Percentiles rank a stretch among this genome's conserved stretches.
These are phyloP conservation scores for Dendrostoma leiphaemia DNA, from an alignment of 2,329 filamentous ascomycete species.

Conservation along the genomic window DNA sequence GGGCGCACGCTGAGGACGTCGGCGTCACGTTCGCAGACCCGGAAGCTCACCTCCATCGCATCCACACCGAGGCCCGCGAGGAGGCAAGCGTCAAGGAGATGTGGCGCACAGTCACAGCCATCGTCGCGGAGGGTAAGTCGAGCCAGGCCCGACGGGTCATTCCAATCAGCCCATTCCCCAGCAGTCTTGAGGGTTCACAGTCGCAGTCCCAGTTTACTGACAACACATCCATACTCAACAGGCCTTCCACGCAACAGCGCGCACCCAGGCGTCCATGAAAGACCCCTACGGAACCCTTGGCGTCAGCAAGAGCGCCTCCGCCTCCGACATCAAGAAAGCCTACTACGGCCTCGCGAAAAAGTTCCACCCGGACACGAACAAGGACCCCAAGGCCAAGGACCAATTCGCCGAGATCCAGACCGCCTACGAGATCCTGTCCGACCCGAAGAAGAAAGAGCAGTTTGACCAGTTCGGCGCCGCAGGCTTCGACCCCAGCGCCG, in stretches of 20 bases:
- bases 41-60: slow-evolving; percentile 21
- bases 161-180: background rate
- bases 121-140: slow-evolving; percentile 12
- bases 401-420: slow-evolving; percentile 91
- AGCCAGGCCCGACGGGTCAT: background rate
- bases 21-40: slow-evolving; percentile 20
- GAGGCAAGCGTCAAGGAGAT: slow-evolving; percentile 10
- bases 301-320: slow-evolving; percentile 75
- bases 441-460: slow-evolving; percentile 88
- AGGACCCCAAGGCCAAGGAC: slow-evolving; percentile 89
- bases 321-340: slow-evolving; percentile 93
- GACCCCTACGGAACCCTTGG: slow-evolving; percentile 89
- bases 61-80: slow-evolving; percentile 16
- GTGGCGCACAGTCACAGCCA: slow-evolving; percentile 6
- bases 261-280: slow-evolving; percentile 50
- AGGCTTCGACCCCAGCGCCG: slow-evolving; percentile 77
- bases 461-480: slow-evolving; percentile 89
- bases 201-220: slow-evolving; percentile 1
- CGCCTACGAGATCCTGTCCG: slow-evolving; percentile 90
- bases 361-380: slow-evolving; percentile 97
- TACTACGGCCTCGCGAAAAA: slow-evolving; percentile 98
- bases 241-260: slow-evolving; percentile 61
- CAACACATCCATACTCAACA: slow-evolving; percentile 24
- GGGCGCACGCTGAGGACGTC: slow-evolving; percentile 25
- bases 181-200: background rate